Evolutionary conservation across 1,139 yeast species (phyloP).

Genomic region (Geotrichum bryndzae): DNA sequence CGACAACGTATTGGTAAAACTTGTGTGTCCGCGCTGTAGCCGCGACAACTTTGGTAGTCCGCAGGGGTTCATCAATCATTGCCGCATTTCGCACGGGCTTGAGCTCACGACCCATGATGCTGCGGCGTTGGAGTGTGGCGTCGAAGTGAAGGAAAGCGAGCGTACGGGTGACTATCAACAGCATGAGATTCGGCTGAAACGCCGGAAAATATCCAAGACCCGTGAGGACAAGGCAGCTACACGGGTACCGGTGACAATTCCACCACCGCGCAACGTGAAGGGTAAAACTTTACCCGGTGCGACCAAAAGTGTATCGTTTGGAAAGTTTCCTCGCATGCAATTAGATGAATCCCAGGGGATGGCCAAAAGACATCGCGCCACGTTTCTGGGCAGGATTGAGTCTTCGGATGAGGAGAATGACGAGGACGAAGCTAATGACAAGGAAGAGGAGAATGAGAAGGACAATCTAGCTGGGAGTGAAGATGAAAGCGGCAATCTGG

Average conservation of each 20-base stretch:
- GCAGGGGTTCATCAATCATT: conserved; percentile 74
- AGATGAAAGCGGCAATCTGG: too few species aligned
- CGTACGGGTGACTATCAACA: conserved; percentile 33
- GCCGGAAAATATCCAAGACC: conserved; percentile 24
- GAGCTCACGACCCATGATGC: conserved; percentile 70
- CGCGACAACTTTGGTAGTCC: conserved; percentile 70
- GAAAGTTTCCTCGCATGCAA: background rate
- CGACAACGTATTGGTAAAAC: conserved; percentile 62
- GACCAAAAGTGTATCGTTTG: background rate
- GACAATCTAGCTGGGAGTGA: background rate
- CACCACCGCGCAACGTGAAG: conserved; percentile 5
- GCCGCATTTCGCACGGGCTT: conserved; percentile 63
- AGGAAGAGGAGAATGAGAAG: conserved; percentile 1
- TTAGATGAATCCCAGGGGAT: background rate
- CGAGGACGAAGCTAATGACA: conserved; percentile 10
- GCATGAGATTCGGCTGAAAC: conserved; percentile 44
- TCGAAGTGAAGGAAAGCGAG: conserved; percentile 42
- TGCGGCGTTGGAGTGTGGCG: conserved; percentile 69
- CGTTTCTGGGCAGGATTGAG: conserved; percentile 3
- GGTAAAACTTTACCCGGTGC: conserved; percentile 5
- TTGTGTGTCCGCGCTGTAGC: conserved; percentile 63
- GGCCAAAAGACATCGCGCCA: background rate
- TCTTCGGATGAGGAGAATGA: background rate
- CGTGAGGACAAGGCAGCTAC: background rate
- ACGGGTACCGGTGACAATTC: conserved; percentile 1